These are phyloP conservation scores for Erodium chrysanthum DNA, from an alignment of 441 rosid species.

Conservation along the genomic window DNA sequence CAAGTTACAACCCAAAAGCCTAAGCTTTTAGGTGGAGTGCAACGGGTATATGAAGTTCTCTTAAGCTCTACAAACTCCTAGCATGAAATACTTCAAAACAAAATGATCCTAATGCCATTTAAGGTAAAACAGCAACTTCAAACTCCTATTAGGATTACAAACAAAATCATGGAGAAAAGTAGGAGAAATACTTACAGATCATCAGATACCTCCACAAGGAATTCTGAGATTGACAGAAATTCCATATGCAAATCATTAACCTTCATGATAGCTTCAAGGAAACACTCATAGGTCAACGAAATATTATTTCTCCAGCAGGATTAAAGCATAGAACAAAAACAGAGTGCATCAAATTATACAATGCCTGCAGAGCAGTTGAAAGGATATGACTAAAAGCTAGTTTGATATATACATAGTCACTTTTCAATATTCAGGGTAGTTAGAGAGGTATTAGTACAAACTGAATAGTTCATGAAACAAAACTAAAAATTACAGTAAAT, in stretches of 20 bases:
- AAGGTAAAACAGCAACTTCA: neutral
- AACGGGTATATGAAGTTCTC: too few relatives aligned
- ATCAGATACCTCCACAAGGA: conserved; percentile 78
- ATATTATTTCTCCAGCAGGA: neutral
- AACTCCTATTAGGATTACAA: neutral
- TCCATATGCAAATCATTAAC: conserved; percentile 81
- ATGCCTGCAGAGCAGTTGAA: neutral
- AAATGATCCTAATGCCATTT: neutral
- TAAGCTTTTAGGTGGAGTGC: too few relatives aligned
- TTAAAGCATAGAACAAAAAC: conserved; percentile 11
- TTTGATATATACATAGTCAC: neutral
- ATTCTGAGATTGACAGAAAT: conserved; percentile 70
- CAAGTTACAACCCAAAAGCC: too few relatives aligned
- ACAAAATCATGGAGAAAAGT: conserved; percentile 10
- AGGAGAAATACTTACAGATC: conserved; percentile 46
- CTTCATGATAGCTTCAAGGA: conserved; percentile 41
- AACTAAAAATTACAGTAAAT: conserved; percentile 8
- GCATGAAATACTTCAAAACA: neutral
- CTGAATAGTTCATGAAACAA: neutral
- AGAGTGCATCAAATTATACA: conserved; percentile 6
- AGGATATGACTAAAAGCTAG: neutral
- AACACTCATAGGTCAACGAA: conserved; percentile 17
- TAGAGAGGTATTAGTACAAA: neutral
- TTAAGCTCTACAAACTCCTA: neutral
- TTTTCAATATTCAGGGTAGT: neutral